These are phyloP conservation scores for Penstemon barbatus DNA, from an alignment of 257 asterid species.

Conservation along the genomic window DNA sequence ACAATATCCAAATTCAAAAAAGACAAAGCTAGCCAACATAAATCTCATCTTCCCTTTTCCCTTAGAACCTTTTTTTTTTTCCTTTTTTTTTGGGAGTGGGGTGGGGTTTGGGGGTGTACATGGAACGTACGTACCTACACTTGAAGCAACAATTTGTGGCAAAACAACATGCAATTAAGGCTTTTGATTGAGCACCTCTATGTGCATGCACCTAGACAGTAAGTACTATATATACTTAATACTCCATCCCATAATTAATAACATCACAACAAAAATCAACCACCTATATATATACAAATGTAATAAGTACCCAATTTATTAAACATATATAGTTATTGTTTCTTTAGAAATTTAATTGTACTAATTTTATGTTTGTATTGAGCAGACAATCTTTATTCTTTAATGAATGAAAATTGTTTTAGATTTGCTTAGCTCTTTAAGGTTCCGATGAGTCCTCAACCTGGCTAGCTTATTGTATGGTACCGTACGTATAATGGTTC, in stretches of 20 bases:
- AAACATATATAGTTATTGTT: background rate
- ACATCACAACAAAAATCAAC: slow-evolving; percentile 14
- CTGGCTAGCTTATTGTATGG: background rate
- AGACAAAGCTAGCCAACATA: too few relatives aligned
- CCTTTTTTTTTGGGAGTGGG: background rate
- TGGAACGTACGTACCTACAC: slow-evolving; percentile 34
- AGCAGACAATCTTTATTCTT: slow-evolving; percentile 26
- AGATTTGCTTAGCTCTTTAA: background rate
- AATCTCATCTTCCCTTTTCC: background rate
- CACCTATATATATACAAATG: slow-evolving; percentile 12
- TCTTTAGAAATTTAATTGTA: background rate
- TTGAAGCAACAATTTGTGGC: slow-evolving; percentile 54
- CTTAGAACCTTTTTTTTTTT: background rate
- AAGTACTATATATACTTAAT: background rate
- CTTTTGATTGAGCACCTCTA: slow-evolving; percentile 41
- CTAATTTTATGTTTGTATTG: slow-evolving; percentile 33
- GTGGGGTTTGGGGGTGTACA: background rate
- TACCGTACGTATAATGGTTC: background rate
- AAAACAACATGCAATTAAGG: slow-evolving; percentile 47
- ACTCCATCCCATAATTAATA: background rate
- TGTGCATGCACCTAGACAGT: slow-evolving; percentile 50
- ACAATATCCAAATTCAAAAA: too few relatives aligned
- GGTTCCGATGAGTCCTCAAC: background rate
- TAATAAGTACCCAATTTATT: background rate
- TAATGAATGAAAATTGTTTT: slow-evolving; percentile 7